Evolutionary conservation across 108 stramenopile genomes (phyloP), one percentile per base, ranked within the genome.

Genomic region (Fragilariopsis cylindrus): DNA sequence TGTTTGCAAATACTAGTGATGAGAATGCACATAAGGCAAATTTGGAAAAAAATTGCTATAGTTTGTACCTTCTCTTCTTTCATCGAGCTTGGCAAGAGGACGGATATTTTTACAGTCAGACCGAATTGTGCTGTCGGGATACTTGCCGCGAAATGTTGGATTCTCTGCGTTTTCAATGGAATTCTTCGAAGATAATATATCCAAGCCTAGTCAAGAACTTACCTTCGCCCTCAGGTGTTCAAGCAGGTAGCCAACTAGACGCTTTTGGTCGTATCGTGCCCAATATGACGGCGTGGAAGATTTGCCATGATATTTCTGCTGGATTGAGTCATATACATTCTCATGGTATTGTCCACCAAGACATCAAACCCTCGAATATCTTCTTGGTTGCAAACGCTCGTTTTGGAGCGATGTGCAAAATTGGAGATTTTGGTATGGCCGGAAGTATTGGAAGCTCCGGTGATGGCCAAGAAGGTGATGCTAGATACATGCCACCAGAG

Each of bases 381-480:
- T 91, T 95, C 40, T 86, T 95, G 42, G 84, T 86, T 4, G 67
- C 41, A 3, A 82, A 90, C 65, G 57, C 75, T 46, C 78, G 81
- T 41, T 85, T 82, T 76, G 93, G 93, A 11, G 82, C 88, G 30
- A 88, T 92, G 65, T 90, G 90, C 65, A 95, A 95, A 62, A 95
- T 95, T 50, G 93, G 93, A 12, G 93, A 95, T 63, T 95, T 95
- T 73, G 93, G 93, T 4, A 75, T 95, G 76, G 85, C 90, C 19
- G 89, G 88, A 57, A 82, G 86, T 11, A 83, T 87, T 65, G 93
- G 93, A 7, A 81, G 81, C 21, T 72, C 68, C 13, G 89, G 88
- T 69, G 93, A 94, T 50, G 93, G 93, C 18, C 93, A 91, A 76
- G 93, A 94, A 74, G 93, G 93, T 60, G 93, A 94, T 68, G 84